Evolutionary conservation across 1,284 basidiomycete genomes (phyloP).

Genomic region (Xerocomus cyaneibrunnescens): DNA sequence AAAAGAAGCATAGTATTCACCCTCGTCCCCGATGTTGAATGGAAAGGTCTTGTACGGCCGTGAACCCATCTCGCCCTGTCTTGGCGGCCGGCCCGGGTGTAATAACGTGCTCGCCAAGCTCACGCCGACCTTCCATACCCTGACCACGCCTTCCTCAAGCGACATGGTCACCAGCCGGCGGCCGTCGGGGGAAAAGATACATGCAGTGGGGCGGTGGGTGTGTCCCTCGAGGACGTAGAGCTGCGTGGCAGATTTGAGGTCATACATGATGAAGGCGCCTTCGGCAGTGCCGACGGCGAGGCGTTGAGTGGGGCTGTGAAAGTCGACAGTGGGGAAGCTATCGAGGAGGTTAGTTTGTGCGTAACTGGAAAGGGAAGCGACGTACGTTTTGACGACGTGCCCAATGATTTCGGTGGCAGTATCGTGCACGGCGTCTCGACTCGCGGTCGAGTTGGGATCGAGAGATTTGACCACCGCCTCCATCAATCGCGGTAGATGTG

Average conservation of each 20-base stretch:
- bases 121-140: conserved; percentile 89
- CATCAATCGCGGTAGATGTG: conserved; percentile 83
- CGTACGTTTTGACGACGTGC: conserved; percentile 75
- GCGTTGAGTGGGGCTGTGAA: conserved; percentile 82
- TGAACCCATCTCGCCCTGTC: conserved; percentile 81
- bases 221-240: conserved; percentile 95
- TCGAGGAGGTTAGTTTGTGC: not conserved
- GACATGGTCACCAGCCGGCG: conserved; percentile 86
- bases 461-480: conserved; percentile 97
- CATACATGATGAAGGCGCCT: conserved; percentile 94
- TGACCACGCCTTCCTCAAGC: conserved; percentile 76
- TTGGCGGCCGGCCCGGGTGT: conserved; percentile 85
- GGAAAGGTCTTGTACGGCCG: conserved; percentile 83
- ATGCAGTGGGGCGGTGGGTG: conserved; percentile 73
- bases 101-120: conserved; percentile 83
- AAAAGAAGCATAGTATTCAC: conserved; percentile 35
- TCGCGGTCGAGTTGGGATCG: conserved; percentile 84
- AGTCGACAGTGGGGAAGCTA: conserved; percentile 91
- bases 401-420: conserved; percentile 93
- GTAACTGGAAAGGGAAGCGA: not conserved
- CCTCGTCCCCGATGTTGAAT: conserved; percentile 70
- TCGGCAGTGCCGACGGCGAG: conserved; percentile 94
- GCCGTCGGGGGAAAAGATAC: conserved; percentile 92
- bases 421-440: conserved; percentile 86
- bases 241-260: conserved; percentile 93